Evolutionary conservation across 169 alveolate genomes (phyloP).

Genomic region (Theileria luwenshuni): DNA sequence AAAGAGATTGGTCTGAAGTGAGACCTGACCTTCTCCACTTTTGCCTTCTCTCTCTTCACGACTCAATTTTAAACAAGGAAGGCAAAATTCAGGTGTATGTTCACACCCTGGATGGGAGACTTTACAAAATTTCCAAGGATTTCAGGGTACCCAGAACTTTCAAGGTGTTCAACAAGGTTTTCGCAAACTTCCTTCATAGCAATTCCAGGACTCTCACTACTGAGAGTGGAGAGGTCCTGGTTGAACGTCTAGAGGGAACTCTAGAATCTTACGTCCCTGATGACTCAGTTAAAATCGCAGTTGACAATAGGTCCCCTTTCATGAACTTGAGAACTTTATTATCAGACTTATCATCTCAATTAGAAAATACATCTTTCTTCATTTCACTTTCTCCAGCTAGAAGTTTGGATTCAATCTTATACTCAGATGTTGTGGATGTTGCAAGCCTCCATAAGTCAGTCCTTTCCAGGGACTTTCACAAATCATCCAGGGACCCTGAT

Average conservation of each 20-base stretch:
- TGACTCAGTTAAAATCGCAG: slow-evolving; percentile 39
- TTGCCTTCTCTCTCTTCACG: slow-evolving; percentile 72
- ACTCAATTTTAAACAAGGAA: slow-evolving; percentile 75
- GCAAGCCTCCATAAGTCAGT: slow-evolving; percentile 18
- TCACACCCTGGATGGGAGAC: slow-evolving; percentile 62
- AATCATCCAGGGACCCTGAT: slow-evolving; percentile 27
- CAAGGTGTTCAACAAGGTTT: slow-evolving; percentile 76
- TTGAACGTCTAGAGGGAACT: slow-evolving; percentile 30
- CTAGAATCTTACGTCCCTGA: slow-evolving; percentile 35
- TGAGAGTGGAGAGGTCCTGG: slow-evolving; percentile 55
- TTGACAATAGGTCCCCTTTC: slow-evolving; percentile 34
- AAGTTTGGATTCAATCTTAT: slow-evolving; percentile 13
- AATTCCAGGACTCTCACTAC: slow-evolving; percentile 45
- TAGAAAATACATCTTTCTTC: slow-evolving; percentile 16
- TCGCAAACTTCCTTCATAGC: slow-evolving; percentile 53
- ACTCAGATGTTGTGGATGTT: slow-evolving; percentile 35
- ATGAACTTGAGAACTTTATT: slow-evolving; percentile 11
- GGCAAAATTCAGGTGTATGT: slow-evolving; percentile 64
- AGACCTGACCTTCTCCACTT: slow-evolving; percentile 69
- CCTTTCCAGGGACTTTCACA: slow-evolving; percentile 11
- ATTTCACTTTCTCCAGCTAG: slow-evolving; percentile 30
- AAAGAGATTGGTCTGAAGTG: slow-evolving; percentile 51
- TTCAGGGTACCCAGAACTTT: slow-evolving; percentile 78
- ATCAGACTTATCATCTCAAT: neutral
- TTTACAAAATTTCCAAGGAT: slow-evolving; percentile 63